phyloP scores from a whole-genome alignment of 108 stramenopile species.

The Skeletonema marinoi region DNA sequence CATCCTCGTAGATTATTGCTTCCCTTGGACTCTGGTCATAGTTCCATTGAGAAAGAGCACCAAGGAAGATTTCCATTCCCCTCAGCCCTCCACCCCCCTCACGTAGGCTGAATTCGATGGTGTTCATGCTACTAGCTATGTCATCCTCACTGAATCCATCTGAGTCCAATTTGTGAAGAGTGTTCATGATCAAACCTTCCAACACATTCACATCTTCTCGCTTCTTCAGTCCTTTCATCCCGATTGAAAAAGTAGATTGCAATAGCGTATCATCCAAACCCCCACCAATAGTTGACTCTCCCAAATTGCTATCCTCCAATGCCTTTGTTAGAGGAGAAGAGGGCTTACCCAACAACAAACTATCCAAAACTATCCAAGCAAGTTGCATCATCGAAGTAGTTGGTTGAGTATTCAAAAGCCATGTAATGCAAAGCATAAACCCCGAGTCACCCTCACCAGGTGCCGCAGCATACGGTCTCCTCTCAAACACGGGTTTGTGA shows the following conservation, averaged over 20 bases:
- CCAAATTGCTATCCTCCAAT: constrained; percentile 47
- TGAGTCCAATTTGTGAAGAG: constrained; percentile 56
- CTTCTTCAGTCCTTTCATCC: constrained; percentile 74
- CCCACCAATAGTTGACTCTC: constrained; percentile 63
- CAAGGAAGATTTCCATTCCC: constrained; percentile 84
- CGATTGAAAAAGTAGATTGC: constrained; percentile 77
- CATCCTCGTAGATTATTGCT: constrained; percentile 68
- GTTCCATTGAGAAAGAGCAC: constrained; percentile 83
- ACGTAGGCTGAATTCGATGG: constrained; percentile 78
- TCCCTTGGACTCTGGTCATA: constrained; percentile 75
- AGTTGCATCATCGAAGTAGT: constrained; percentile 71
- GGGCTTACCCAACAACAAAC: constrained; percentile 76
- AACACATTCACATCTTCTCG: constrained; percentile 54
- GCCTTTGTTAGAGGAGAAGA: constrained; percentile 62
- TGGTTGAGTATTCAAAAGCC: constrained; percentile 84
- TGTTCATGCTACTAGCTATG: constrained; percentile 82
- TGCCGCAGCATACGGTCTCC: constrained; percentile 54
- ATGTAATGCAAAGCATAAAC: constrained; percentile 81
- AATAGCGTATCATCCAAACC: constrained; percentile 65
- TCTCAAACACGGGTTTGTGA: constrained; percentile 32
- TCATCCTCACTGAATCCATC: constrained; percentile 82
- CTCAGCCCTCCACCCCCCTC: constrained; percentile 78
- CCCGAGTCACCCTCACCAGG: constrained; percentile 32
- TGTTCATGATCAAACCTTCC: constrained; percentile 58
- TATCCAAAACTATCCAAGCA: constrained; percentile 78